Conservation (phyloP, 78 protist species). For the Polysphondylium violaceum region DNA sequence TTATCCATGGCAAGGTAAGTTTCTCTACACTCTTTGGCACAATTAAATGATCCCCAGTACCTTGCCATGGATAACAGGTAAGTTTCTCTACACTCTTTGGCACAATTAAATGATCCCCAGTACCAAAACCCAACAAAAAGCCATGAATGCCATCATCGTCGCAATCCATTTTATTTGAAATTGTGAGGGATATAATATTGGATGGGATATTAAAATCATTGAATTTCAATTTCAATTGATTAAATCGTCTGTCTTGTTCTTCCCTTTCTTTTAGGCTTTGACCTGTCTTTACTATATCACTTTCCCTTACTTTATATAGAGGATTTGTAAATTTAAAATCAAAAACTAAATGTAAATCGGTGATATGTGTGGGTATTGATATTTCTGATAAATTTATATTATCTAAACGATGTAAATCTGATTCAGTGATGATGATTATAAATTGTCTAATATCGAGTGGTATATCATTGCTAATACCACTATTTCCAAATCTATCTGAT, state of each 20-base stretch:
- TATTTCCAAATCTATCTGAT: not conserved
- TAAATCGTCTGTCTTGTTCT: not conserved
- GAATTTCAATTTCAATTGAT: not conserved
- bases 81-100: not conserved
- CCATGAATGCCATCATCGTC: not conserved
- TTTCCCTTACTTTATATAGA: no score
- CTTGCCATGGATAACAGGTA: no score
- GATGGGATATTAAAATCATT: not conserved
- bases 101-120: no score
- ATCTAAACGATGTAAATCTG: not conserved
- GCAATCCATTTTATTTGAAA: no score
- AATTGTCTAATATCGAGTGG: not conserved
- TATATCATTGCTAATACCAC: not conserved
- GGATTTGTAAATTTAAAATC: not conserved
- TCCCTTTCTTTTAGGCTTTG: no score
- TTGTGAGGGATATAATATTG: not conserved
- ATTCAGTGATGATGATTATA: not conserved
- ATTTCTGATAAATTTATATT: not conserved
- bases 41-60: no score
- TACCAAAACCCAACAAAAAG: no score
- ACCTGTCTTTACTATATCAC: no score
- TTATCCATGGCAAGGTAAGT: not conserved
- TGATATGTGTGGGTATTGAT: not conserved
- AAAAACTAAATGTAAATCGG: not conserved
- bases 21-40: not conserved